Evolutionary conservation across 768 basidiomycete species (phyloP), one percentile per base, ranked within the genome.

Genomic region (Rhodotorula diobovata): DNA sequence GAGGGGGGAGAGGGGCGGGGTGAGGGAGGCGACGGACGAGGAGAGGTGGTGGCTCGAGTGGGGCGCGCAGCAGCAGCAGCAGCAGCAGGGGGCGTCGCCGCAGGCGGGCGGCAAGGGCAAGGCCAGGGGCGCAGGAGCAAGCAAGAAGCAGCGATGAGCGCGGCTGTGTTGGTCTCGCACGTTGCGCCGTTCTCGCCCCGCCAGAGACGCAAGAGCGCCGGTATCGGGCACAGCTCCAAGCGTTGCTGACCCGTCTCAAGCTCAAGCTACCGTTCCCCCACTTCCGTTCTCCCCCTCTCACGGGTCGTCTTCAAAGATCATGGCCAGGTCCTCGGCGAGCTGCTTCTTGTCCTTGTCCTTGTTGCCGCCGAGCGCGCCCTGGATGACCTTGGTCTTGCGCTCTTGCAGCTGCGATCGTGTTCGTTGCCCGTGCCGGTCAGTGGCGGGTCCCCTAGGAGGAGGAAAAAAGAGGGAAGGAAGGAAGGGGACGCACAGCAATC

Each of bases 321-420:
- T 86, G 78, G 89, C 89, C 51, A 93, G 81, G 77, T 93, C 91
- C 77, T 91, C 87, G 12, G 92, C 80, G 70, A 89, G 89, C 78
- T 90, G 89, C 4, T 87, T 84, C 61, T 71, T 71, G 58, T 79
- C 81, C 32, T 82, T 80, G 61, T 81, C 82, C 34, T 61, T 68
- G 59, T 76, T 85, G 58, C 87, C 87, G 35, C 87, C 85, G 77
- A 93, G 90, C 3, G 91, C 91, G 78, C 90, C 90, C 75, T 88
- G 89, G 32, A 93, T 85, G 59, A 95, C 90, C 7, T 90, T 90
- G 0, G 87, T 91, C 81, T 94, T 95, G 48, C 90, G 83, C 76
- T 88, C 87, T 79, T 94, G 93, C 32, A 94, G 58, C 57, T 58
- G n/a, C n/a, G n/a, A n/a, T n/a, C n/a, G n/a, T n/a, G n/a, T n/a